Evolutionary conservation across 2,329 filamentous ascomycete species (phyloP), one percentile per base, ranked within the genome.

Genomic region (Claviceps citrina): DNA sequence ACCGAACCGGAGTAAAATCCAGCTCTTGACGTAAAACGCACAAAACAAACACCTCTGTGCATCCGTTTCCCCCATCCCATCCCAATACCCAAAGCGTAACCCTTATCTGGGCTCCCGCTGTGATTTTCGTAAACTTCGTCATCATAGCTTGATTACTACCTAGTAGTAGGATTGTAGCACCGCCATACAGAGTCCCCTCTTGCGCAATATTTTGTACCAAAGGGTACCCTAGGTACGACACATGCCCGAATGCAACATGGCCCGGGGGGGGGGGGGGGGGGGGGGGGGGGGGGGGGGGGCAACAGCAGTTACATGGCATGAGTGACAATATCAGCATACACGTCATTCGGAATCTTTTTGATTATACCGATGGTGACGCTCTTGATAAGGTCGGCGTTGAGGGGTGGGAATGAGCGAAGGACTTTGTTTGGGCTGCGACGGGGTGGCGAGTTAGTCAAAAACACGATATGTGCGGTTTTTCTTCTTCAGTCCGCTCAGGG

Each of bases 321-420:
- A 31, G 72, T 70, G 38, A 95, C 78, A 53, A 98, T 85, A 57
- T 94, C 84, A 38, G 81, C 78, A 55, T 95, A 98, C 36, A 96
- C 70, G 48, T 93, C 82, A 46, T 86, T 78, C 2, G 91, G 89
- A 40, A 98, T 86, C 67, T 87, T 91, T 50, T 81, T 79, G 43
- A 93, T 81, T 51, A 95, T 81, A 39, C 80, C 78, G 49, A 95
- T 77, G 1, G 89, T 89, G 42, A 93, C 73, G 34, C 77, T 77
- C 57, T 93, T 91, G 53, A 94, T 82, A 48, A 81, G 77, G 50
- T 84, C 80, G 4, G 87, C 82, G 49, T 93, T 78, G 20, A 95
- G 67, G 4, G 81, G 75, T 6, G 87, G 87, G 50, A 95, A 85
- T 2, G 82, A 87, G 42, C 87, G 73, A n/a, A 95, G 67, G 13